A percentile compares a stretch with the other conserved stretches of the same genome.
Conservation (phyloP, 805 yeast species). For the Barnettozyma pratensis region DNA sequence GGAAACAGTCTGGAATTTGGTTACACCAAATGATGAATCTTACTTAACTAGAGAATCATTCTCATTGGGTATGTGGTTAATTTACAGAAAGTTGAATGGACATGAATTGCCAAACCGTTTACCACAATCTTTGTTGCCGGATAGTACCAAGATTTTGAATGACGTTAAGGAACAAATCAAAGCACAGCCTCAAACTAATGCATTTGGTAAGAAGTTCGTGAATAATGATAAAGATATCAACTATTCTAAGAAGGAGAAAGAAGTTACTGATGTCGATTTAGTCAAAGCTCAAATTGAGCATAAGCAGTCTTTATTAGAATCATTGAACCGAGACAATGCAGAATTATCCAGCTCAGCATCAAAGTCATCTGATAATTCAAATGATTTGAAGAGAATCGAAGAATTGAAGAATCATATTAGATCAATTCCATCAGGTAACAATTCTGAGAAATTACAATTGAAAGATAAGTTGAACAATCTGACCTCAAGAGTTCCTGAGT, state of each 20-base stretch:
- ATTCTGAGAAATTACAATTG: conserved; percentile 37
- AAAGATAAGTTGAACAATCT: conserved; percentile 53
- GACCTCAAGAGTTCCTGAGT: conserved; percentile 66
- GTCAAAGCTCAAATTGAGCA: conserved; percentile 65
- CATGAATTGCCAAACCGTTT: conserved; percentile 73
- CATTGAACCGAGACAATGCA: conserved; percentile 46
- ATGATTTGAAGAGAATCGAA: conserved; percentile 54
- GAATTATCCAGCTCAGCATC: background rate
- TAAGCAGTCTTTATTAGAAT: conserved; percentile 63
- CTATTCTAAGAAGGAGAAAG: conserved; percentile 54
- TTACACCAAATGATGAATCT: conserved; percentile 80
- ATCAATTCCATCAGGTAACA: conserved; percentile 35
- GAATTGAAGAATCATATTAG: conserved; percentile 56
- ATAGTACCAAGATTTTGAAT: conserved; percentile 70
- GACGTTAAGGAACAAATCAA: conserved; percentile 55
- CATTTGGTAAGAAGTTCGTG: conserved; percentile 49
- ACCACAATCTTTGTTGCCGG: conserved; percentile 89
- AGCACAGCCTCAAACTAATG: conserved; percentile 11
- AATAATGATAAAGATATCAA: conserved; percentile 63
- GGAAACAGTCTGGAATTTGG: conserved; percentile 86
- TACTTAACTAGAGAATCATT: conserved; percentile 84
- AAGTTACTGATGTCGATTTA: conserved; percentile 34
- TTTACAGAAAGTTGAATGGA: conserved; percentile 86
- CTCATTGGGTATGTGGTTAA: conserved; percentile 95
- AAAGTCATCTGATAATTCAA: conserved; percentile 27